phyloP scores from a whole-genome alignment of 495 filamentous ascomycete genomes.

The Halenospora varia region DNA sequence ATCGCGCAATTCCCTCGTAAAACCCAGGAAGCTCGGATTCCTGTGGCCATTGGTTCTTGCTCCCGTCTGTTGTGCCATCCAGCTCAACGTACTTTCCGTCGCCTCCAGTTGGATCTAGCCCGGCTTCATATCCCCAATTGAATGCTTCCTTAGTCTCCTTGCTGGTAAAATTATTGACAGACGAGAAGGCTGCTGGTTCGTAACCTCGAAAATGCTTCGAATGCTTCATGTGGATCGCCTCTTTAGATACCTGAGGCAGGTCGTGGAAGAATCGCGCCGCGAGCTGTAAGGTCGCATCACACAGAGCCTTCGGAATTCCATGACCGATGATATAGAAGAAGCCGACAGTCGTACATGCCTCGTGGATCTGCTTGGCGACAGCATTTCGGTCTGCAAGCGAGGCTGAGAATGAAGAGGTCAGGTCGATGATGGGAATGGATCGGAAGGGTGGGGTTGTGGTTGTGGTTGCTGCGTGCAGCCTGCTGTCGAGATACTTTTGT shows the following conservation, averaged over 20 bases:
- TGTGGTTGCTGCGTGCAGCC: slow-evolving; percentile 9
- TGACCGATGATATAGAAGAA: slow-evolving; percentile 44
- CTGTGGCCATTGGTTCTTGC: slow-evolving; percentile 20
- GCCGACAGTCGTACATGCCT: slow-evolving; percentile 37
- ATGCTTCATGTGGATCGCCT: slow-evolving; percentile 22
- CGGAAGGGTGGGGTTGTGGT: slow-evolving; percentile 11
- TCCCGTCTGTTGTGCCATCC: slow-evolving; percentile 15
- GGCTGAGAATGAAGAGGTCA: slow-evolving; percentile 34
- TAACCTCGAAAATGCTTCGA: slow-evolving; percentile 21
- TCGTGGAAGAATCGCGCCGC: slow-evolving; percentile 24
- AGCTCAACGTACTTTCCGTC: slow-evolving; percentile 27
- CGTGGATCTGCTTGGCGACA: slow-evolving; percentile 36
- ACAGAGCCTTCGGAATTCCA: slow-evolving; percentile 14
- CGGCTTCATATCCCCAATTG: slow-evolving; percentile 26
- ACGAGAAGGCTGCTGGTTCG: slow-evolving; percentile 20
- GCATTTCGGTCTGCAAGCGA: slow-evolving; percentile 27
- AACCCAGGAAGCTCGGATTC: slow-evolving; percentile 20
- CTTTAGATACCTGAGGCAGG: slow-evolving; percentile 14
- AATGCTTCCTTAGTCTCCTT: slow-evolving; percentile 27
- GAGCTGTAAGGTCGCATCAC: slow-evolving; percentile 11
- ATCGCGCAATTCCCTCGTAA: slow-evolving; percentile 19
- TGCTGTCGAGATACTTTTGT: slow-evolving; percentile 21
- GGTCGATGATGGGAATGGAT: slow-evolving; percentile 41
- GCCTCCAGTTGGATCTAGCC: slow-evolving; percentile 21
- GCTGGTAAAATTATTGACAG: slow-evolving; percentile 13